These are phyloP conservation scores for Tetradesmus lagerheimii DNA, from an alignment of 139 green algal species.

Conservation along the genomic window DNA sequence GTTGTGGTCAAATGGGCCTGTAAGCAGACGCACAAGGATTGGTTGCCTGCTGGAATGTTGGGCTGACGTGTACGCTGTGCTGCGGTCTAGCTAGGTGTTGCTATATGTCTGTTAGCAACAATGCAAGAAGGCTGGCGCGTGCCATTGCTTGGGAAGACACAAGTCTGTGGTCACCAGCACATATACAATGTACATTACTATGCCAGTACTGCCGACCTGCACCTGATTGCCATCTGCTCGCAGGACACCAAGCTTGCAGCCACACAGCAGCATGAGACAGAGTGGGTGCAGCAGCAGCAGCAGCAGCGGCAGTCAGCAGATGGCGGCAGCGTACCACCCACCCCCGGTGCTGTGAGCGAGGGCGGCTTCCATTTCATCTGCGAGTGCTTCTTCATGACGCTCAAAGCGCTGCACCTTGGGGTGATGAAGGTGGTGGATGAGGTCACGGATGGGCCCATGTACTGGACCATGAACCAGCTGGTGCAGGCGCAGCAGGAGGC, in stretches of 20 bases:
- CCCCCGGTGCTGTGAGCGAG: background rate
- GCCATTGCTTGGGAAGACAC: too few species aligned
- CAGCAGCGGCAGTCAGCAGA: background rate
- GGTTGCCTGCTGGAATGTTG: too few species aligned
- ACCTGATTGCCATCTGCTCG: background rate
- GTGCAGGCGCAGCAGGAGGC: conserved; percentile 52
- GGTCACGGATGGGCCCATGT: background rate
- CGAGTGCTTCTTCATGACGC: conserved; percentile 96
- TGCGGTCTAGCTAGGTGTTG: too few species aligned
- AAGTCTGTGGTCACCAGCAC: too few species aligned
- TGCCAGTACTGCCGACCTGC: background rate
- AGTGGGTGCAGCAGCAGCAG: conserved; percentile 46
- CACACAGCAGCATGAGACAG: conserved; percentile 62
- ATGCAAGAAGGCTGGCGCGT: too few species aligned
- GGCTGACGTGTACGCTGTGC: too few species aligned
- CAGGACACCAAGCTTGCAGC: conserved; percentile 77
- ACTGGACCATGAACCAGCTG: conserved; percentile 37
- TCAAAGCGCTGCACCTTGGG: conserved; percentile 87
- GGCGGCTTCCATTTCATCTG: conserved; percentile 94
- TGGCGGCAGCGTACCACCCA: background rate
- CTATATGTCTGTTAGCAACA: too few species aligned
- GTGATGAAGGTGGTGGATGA: conserved; percentile 61
- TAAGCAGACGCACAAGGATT: too few species aligned
- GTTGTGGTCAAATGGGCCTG: too few species aligned
- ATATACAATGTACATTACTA: too few species aligned